Conservation (phyloP, 768 basidiomycete genomes). For the Boletales sp. region DNA sequence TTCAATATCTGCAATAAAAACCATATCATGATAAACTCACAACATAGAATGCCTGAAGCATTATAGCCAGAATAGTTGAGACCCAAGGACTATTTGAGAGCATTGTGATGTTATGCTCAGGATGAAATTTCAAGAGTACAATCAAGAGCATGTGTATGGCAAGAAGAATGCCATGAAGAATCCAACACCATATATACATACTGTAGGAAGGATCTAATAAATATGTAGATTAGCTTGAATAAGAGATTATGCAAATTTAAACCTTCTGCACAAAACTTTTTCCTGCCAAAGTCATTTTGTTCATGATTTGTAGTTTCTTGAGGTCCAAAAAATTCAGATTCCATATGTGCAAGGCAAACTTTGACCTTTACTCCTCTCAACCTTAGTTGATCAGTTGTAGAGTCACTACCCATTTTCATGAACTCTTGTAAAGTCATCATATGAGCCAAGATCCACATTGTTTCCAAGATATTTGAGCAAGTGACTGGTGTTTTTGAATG, state of each 20-base stretch:
- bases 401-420: neutral
- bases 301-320: neutral
- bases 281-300: no score
- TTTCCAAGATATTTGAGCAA: neutral
- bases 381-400: neutral
- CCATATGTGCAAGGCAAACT: neutral
- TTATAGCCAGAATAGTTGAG: neutral
- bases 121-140: neutral
- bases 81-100: neutral
- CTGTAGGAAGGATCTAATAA: no score
- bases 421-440: neutral
- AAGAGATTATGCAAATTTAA: neutral
- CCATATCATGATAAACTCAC: neutral
- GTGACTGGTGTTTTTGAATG: neutral
- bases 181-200: neutral
- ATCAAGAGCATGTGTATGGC: neutral
- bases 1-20: no score
- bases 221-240: no score
- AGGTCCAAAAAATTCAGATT: neutral
- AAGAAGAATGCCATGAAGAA: neutral
- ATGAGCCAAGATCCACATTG: neutral
- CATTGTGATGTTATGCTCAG: neutral
- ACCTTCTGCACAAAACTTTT: no score
- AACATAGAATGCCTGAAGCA: constrained; percentile 1
- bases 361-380: neutral